Evolutionary conservation across 495 filamentous ascomycete species (phyloP).

Genomic region (Penicillium odoratum): DNA sequence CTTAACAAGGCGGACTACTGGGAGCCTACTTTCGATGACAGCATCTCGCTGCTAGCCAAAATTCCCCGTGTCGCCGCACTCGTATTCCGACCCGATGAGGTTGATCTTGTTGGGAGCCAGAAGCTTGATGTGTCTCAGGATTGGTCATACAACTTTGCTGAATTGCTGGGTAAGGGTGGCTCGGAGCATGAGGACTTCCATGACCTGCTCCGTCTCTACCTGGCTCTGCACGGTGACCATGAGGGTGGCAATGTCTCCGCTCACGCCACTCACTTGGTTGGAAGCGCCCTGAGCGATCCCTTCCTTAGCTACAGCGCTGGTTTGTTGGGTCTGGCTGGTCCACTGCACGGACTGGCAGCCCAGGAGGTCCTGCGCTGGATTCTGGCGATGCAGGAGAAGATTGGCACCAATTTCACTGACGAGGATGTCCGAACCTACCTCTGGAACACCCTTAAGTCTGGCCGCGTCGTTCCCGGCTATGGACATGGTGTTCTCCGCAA

Average conservation of each 20-base stretch:
- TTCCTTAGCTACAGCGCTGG: slow-evolving; percentile 96
- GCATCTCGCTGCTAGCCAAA: slow-evolving; percentile 90
- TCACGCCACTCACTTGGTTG: slow-evolving; percentile 95
- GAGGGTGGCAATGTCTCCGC: slow-evolving; percentile 98
- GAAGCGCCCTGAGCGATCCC: slow-evolving; percentile 91
- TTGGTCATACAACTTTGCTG: slow-evolving; percentile 97
- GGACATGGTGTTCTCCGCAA: slow-evolving; percentile 98
- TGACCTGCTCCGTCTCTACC: slow-evolving; percentile 87
- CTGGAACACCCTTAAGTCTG: slow-evolving; percentile 89
- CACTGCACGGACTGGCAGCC: slow-evolving; percentile 91
- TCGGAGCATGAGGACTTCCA: slow-evolving; percentile 89
- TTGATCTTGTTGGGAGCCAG: slow-evolving; percentile 60
- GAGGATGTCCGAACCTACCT: slow-evolving; percentile 82
- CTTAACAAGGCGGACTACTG: slow-evolving; percentile 95
- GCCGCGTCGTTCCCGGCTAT: slow-evolving; percentile 93
- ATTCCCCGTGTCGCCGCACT: slow-evolving; percentile 95
- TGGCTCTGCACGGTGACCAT: slow-evolving; percentile 96
- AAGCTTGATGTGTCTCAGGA: slow-evolving; percentile 65
- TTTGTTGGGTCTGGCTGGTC: slow-evolving; percentile 91
- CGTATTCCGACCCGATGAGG: slow-evolving; percentile 85
- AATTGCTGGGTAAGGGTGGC: slow-evolving; percentile 90
- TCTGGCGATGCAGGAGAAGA: slow-evolving; percentile 84
- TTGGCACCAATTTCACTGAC: slow-evolving; percentile 76
- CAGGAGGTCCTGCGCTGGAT: slow-evolving; percentile 98
- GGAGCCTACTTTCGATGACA: slow-evolving; percentile 97